These are phyloP conservation scores for Pseudoneurospora amorphoporcata DNA, from an alignment of 495 filamentous ascomycete species.

Conservation along the genomic window DNA sequence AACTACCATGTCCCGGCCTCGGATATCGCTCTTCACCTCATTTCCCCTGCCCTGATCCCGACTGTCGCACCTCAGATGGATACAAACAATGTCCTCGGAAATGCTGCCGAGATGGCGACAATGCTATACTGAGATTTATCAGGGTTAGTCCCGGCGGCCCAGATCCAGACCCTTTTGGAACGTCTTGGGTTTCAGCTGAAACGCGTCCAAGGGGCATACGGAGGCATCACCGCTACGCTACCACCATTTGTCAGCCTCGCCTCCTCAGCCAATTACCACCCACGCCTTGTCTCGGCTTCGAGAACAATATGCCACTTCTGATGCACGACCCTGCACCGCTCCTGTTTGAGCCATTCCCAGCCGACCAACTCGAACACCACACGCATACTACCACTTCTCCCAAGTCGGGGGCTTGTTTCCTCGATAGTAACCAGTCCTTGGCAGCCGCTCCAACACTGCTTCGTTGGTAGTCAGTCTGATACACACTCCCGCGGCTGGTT, in stretches of 20 bases:
- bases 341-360: slow-evolving; percentile 21
- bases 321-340: slow-evolving; percentile 15
- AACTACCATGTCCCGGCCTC: background rate
- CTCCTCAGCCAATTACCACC: slow-evolving; percentile 13
- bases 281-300: slow-evolving; percentile 14
- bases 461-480: background rate
- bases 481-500: background rate
- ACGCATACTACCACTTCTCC: too few relatives aligned
- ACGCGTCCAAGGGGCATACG: slow-evolving; percentile 17
- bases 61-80: background rate
- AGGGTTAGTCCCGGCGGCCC: background rate
- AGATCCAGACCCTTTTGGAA: slow-evolving; percentile 11
- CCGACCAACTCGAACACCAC: slow-evolving; percentile 2
- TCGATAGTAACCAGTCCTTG: background rate
- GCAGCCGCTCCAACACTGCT: background rate
- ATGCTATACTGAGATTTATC: background rate
- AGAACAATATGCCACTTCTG: slow-evolving; percentile 11
- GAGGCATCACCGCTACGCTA: background rate
- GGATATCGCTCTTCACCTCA: background rate
- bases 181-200: slow-evolving; percentile 29
- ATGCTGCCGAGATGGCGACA: background rate
- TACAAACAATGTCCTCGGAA: background rate
- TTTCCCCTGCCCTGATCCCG: background rate
- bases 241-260: slow-evolving; percentile 23
- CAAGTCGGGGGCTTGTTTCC: background rate